Base-by-base conservation (phyloP, 805 yeast genomes). In the Monosporozyma yasuniensis region DNA sequence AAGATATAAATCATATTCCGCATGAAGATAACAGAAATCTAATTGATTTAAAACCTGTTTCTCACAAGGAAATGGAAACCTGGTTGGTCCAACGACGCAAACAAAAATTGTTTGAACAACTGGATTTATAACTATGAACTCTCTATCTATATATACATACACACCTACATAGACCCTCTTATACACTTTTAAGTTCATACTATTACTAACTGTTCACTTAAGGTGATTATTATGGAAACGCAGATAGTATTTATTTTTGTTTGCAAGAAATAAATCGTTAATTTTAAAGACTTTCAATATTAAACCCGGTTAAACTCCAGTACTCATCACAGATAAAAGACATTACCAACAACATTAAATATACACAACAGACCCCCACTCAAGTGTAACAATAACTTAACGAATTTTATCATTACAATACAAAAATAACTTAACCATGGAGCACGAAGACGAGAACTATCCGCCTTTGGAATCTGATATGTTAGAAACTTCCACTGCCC, bases 61-160 rank as follows among this genome's bases (percentile, higher is more conserved):
- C 69, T 0, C 56, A 64, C 10, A 61, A 64, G 38, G 75, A 76
- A 2, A 72, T 80, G 46, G 76, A 74, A 45, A 47, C 55, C 14
- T 71, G 76, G 70, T 54, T 81, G 16, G 77, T 81, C 19, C 70
- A 72, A 14, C 63, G 63, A 51, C 71, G 73, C 53, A 75, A 72
- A 53, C 56, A 68, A 47, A 73, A 74, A 52, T 61, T 81, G 18
- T 58, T 76, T 27, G 57, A 59, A 9, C 67, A 57, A 44, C 25
- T 47, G 10, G 27, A 47, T 25, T 14, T 43, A 18, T 47, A 18
- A 43, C 10, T 12, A 16, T 14, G 14, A 7, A 27, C 10, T 27
- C 10, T 11, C 11, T 11, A 28, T 28, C 9, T 14, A 28, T 9
- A 28, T 3, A 28, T 9, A 7, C 32, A 28, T 3, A 8, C 32